phyloP scores from a whole-genome alignment of 139 green algal species.

The Tetraselmis striata region DNA sequence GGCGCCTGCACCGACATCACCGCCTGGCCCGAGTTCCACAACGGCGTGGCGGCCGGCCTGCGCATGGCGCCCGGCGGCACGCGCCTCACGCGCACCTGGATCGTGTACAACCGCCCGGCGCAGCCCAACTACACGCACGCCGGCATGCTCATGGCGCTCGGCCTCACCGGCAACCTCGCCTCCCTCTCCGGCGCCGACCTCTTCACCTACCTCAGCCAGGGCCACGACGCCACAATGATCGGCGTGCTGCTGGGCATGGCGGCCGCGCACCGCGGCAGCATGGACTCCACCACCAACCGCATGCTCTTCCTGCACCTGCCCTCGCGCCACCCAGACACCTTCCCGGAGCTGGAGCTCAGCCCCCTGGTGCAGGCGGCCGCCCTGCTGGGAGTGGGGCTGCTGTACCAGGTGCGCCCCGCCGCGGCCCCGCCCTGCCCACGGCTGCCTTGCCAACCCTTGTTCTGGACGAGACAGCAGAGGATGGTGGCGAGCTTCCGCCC shows the following conservation, averaged over 20 bases:
- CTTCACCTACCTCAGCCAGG: conserved; percentile 62
- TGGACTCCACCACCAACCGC: conserved; percentile 63
- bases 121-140: conserved; percentile 71
- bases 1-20: conserved; percentile 61
- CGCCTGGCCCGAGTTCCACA: conserved; percentile 97
- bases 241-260: conserved; percentile 81
- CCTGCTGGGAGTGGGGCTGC: conserved; percentile 1
- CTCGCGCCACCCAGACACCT: conserved; percentile 66
- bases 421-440: no score
- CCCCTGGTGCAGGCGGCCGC: conserved; percentile 60
- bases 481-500: no score
- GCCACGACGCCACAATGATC: conserved; percentile 75
- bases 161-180: conserved; percentile 61
- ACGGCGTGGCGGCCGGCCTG: conserved; percentile 78
- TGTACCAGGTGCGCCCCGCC: background rate
- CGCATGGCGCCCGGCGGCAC: conserved; percentile 37
- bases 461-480: no score
- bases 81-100: conserved; percentile 66
- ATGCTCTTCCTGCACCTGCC: conserved; percentile 95
- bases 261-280: conserved; percentile 40
- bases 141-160: conserved; percentile 85
- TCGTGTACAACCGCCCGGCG: conserved; percentile 72
- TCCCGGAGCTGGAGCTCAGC: conserved; percentile 89
- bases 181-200: conserved; percentile 45
- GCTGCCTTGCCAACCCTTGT: no score